phyloP scores from a whole-genome alignment of 306 rosid genomes.

The Inga oerstediana region DNA sequence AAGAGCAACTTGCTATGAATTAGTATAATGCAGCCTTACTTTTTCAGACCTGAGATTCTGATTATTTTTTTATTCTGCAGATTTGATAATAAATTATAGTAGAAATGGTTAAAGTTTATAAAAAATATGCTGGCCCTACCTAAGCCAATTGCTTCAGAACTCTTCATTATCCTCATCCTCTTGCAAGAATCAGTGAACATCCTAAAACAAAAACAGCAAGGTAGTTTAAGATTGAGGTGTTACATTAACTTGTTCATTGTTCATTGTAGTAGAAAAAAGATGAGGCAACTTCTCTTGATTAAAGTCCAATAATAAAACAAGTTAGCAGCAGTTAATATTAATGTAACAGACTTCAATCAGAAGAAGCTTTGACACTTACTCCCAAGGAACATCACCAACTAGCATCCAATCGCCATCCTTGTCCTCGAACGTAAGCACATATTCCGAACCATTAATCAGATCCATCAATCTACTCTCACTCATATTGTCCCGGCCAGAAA shows the following conservation, averaged over 20 bases:
- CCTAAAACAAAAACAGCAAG: conserved; percentile 49
- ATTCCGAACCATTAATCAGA: conserved; percentile 88
- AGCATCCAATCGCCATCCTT: conserved; percentile 99
- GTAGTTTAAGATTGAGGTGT: conserved; percentile 3
- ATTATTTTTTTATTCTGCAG: not conserved
- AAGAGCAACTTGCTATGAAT: not conserved
- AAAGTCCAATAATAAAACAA: not conserved
- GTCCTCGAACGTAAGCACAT: conserved; percentile 96
- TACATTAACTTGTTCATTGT: not conserved
- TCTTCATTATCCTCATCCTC: conserved; percentile 95
- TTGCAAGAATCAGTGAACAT: conserved; percentile 89
- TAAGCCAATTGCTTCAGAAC: conserved; percentile 94
- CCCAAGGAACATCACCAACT: conserved; percentile 99
- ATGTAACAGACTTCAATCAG: not conserved
- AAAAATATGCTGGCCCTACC: conserved; percentile 46
- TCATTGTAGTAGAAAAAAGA: not conserved
- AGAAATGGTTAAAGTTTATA: not conserved
- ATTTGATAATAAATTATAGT: not conserved
- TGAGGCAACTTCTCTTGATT: not conserved
- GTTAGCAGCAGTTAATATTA: not conserved
- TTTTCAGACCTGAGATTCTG: not conserved
- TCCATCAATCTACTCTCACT: conserved; percentile 84
- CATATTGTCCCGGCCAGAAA: conserved; percentile 65
- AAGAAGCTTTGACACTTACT: conserved; percentile 59
- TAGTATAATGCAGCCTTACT: not conserved